Percentiles rank a stretch among this genome's conserved stretches.
Conservation (phyloP, 306 rosid species). For the Mimosa bimucronata region DNA sequence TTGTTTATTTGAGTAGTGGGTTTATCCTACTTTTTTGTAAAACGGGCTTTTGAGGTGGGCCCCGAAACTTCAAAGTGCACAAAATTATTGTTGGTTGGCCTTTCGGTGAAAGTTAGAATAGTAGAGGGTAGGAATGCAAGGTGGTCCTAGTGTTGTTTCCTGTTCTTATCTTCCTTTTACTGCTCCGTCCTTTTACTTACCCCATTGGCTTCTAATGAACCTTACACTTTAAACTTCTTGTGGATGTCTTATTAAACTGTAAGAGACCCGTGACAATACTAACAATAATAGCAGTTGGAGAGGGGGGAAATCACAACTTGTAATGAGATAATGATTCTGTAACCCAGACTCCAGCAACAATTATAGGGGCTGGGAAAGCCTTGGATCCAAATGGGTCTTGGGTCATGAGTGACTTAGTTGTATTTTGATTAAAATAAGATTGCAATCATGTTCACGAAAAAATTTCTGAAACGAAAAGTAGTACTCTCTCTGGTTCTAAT, state of each 20-base stretch:
- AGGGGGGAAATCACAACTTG: not conserved
- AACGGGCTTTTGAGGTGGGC: conserved; percentile 25
- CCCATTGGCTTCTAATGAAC: not conserved
- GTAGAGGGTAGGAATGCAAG: not conserved
- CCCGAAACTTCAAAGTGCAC: conserved; percentile 36
- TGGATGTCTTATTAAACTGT: not conserved
- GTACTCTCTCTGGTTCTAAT: no score
- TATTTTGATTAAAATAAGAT: not conserved
- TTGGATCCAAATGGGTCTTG: not conserved
- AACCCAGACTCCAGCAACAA: not conserved
- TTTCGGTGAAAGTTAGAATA: conserved; percentile 36
- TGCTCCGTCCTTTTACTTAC: not conserved
- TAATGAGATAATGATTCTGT: not conserved
- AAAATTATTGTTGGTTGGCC: conserved; percentile 9
- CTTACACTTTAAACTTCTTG: not conserved
- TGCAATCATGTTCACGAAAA: not conserved
- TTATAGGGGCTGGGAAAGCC: not conserved
- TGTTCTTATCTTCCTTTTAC: not conserved
- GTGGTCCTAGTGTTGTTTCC: conserved; percentile 7
- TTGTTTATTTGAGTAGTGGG: not conserved
- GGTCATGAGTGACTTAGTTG: not conserved
- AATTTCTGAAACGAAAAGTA: not conserved
- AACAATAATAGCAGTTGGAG: not conserved
- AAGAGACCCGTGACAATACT: not conserved
- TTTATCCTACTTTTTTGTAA: conserved; percentile 5